phyloP scores from a whole-genome alignment of 495 filamentous ascomycete species.

The Penicillium angulare region DNA sequence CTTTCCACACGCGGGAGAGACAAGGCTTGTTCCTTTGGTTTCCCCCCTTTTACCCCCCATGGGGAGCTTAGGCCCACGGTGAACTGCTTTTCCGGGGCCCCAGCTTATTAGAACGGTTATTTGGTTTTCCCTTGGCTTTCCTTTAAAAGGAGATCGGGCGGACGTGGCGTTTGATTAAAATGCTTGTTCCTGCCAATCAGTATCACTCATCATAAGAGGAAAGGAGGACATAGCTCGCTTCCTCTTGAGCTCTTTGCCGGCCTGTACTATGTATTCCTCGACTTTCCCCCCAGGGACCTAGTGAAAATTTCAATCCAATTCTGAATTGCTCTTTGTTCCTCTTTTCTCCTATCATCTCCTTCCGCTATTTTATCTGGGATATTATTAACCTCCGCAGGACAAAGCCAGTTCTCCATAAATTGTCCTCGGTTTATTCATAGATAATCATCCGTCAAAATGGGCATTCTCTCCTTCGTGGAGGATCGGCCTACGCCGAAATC shows the following conservation, averaged over 20 bases:
- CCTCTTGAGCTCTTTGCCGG: background rate
- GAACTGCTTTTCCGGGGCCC: background rate
- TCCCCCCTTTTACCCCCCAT: background rate
- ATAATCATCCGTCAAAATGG: background rate
- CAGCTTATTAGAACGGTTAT: background rate
- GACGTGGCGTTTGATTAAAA: background rate
- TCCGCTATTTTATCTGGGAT: background rate
- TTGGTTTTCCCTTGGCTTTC: background rate
- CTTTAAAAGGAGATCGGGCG: background rate
- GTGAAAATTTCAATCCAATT: background rate
- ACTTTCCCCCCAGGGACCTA: background rate
- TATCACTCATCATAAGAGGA: background rate
- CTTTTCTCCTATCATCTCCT: background rate
- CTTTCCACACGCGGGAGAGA: too few relatives aligned
- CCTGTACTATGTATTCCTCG: background rate
- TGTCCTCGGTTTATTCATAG: background rate
- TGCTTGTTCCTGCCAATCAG: background rate
- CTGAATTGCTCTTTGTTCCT: background rate
- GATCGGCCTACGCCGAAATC: slow-evolving; percentile 31
- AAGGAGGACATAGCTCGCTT: background rate
- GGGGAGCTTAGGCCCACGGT: background rate
- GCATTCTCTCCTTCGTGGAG: background rate
- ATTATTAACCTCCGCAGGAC: too few relatives aligned
- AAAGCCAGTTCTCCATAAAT: too few relatives aligned
- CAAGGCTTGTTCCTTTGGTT: background rate